A percentile compares a stretch with the other conserved stretches of the same genome.
Evolutionary conservation across 192 early-diverging fungal species (phyloP).

Genomic region (Coemansia sp.): DNA sequence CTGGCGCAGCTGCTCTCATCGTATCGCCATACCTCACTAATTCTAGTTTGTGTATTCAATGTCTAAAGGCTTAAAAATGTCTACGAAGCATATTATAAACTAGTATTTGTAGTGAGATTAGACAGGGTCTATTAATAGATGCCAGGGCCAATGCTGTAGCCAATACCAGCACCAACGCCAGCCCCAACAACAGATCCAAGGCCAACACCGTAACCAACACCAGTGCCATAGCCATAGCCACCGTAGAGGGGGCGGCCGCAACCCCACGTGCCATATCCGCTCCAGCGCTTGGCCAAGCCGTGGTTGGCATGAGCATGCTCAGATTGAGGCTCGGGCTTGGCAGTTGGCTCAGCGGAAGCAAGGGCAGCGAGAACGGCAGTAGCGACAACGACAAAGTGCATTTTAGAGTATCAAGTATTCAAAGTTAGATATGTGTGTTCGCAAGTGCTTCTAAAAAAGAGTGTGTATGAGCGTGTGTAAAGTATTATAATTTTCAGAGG

Average conservation of each 20-base stretch:
- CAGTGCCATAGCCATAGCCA: background rate
- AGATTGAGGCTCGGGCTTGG: background rate
- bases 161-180: background rate
- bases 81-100: background rate
- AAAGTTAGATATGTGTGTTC: background rate
- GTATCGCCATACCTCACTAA: background rate
- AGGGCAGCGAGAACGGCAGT: background rate
- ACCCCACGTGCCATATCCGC: background rate
- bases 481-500: background rate
- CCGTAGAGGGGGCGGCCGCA: background rate
- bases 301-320: background rate
- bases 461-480: background rate
- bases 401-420: background rate
- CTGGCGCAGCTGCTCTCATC: background rate
- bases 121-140: background rate
- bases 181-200: background rate
- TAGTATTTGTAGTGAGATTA: background rate
- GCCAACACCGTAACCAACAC: background rate
- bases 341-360: background rate
- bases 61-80: background rate
- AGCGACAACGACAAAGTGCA: background rate
- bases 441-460: background rate
- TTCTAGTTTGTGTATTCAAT: background rate
- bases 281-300: conserved; percentile 3
- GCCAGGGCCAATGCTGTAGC: background rate